A percentile compares a stretch with the other conserved stretches of the same genome.
Conservation (phyloP, 441 rosid genomes). For the Erysimum cheiri region DNA sequence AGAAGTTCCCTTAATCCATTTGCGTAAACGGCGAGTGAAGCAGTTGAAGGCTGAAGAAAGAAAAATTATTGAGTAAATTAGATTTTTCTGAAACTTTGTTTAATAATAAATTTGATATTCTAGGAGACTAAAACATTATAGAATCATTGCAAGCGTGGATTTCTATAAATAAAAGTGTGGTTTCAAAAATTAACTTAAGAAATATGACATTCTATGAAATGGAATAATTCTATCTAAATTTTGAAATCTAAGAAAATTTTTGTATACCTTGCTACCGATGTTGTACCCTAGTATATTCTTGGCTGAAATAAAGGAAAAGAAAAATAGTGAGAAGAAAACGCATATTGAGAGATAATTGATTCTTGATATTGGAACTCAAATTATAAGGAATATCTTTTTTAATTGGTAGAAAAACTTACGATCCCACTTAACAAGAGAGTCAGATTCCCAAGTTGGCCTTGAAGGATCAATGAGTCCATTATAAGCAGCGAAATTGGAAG, state of each 20-base stretch:
- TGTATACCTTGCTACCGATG: slow-evolving; percentile 34
- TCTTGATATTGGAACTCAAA: neutral
- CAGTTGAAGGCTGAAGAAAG: neutral
- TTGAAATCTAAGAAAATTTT: neutral
- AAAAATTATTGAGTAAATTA: neutral
- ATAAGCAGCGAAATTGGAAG: slow-evolving; percentile 46
- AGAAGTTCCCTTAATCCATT: slow-evolving; percentile 22
- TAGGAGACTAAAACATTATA: too few relatives aligned
- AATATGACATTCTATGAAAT: too few relatives aligned
- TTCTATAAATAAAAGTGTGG: too few relatives aligned
- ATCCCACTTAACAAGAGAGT: slow-evolving; percentile 38
- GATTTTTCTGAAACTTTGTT: neutral
- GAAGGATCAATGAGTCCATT: slow-evolving; percentile 29
- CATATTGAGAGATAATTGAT: neutral
- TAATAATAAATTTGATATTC: too few relatives aligned
- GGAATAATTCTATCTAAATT: too few relatives aligned
- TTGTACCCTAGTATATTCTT: slow-evolving; percentile 44
- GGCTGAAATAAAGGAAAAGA: slow-evolving; percentile 21
- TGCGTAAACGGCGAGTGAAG: slow-evolving; percentile 8
- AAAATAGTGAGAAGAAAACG: neutral
- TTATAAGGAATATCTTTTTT: neutral
- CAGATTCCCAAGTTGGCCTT: slow-evolving; percentile 44
- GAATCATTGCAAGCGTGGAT: too few relatives aligned
- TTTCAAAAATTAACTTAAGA: too few relatives aligned
- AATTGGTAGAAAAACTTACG: slow-evolving; percentile 30